Evolutionary conservation across 805 yeast genomes (phyloP), one percentile per base, ranked within the genome.

Genomic region (Wickerhamomyces silvicola): DNA sequence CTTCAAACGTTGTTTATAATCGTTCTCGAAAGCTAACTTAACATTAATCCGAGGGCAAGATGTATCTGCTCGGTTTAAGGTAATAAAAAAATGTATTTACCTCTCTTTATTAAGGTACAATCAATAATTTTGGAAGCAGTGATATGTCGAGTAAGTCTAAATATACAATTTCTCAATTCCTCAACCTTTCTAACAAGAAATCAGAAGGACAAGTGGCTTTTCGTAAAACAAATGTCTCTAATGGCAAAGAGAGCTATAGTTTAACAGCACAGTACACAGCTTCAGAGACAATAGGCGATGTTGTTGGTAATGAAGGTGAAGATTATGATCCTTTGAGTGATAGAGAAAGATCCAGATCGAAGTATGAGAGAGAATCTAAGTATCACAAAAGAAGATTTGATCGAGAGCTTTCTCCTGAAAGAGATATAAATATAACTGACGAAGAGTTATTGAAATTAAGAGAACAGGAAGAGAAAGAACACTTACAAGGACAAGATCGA

Each of bases 311-410:
- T 17, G 12, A 30, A 5, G 12, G 34, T 3, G 57, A 46, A 9
- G 57, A 50, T 10, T 37, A 37, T 10, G 70, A 64, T 32, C 57
- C 46, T 10, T 38, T 52, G 35, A 37, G 31, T 17, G 43, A 57
- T 13, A 46, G 48, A 28, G 43, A 46, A 26, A 38, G 48, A 13
- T 36, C 42, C 6, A 50, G 56, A 32, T 45, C 59, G 1, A 45
- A 56, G 17, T 52, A 43, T 23, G 56, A 59, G 4, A 56, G 64
- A 13, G 76, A 69, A 42, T 57, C 60, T 27, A 70, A 64, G 5
- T 78, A 74, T 46, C 78, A 72, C 29, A 60, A 54, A 37, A 60
- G 64, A 37, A 43, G 65, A 18, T 52, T 53, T 18, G 52, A 56
- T 22, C 37, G 62, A 18, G 49, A 39, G 18, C 35, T 59, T 6